Evolutionary conservation across 129 eudicot species (phyloP).

Genomic region (Dittrichia graveolens): DNA sequence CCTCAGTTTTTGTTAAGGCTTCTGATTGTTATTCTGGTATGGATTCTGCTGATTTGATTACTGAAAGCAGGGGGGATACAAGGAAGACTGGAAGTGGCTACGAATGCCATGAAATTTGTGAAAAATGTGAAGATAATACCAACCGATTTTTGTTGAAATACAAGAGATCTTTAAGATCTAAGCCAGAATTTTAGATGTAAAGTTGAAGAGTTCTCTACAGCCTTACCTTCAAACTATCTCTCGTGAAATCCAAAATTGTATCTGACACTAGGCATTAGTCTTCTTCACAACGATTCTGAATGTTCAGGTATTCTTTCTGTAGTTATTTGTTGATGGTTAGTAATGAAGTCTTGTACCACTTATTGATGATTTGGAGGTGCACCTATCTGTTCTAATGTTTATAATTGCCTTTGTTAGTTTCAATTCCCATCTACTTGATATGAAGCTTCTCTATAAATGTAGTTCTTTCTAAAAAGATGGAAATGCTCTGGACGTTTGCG

Average conservation of each 20-base stretch:
- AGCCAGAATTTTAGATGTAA: too few species aligned
- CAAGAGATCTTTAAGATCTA: too few species aligned
- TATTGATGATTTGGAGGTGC: neutral
- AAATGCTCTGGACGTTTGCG: slow-evolving; percentile 9
- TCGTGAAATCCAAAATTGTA: neutral
- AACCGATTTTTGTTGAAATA: too few species aligned
- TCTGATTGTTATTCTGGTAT: slow-evolving; percentile 29
- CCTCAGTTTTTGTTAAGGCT: slow-evolving; percentile 25
- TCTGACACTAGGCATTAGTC: neutral
- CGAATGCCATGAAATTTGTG: neutral
- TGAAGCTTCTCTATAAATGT: slow-evolving; percentile 21
- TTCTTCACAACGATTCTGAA: neutral
- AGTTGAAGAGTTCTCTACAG: too few species aligned
- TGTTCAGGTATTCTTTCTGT: neutral
- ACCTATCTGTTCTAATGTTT: too few species aligned
- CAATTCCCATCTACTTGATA: slow-evolving; percentile 2
- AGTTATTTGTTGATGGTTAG: slow-evolving; percentile 27
- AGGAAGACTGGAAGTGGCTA: neutral
- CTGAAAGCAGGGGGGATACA: slow-evolving; percentile 18
- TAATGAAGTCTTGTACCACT: slow-evolving; percentile 14
- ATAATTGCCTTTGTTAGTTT: neutral
- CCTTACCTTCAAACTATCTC: too few species aligned
- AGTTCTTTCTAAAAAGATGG: slow-evolving; percentile 19
- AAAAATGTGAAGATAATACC: too few species aligned
- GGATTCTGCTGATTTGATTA: slow-evolving; percentile 28